Evolutionary conservation across 202 grass and related monocot species (phyloP).

Genomic region (Sporobolus alterniflorus): DNA sequence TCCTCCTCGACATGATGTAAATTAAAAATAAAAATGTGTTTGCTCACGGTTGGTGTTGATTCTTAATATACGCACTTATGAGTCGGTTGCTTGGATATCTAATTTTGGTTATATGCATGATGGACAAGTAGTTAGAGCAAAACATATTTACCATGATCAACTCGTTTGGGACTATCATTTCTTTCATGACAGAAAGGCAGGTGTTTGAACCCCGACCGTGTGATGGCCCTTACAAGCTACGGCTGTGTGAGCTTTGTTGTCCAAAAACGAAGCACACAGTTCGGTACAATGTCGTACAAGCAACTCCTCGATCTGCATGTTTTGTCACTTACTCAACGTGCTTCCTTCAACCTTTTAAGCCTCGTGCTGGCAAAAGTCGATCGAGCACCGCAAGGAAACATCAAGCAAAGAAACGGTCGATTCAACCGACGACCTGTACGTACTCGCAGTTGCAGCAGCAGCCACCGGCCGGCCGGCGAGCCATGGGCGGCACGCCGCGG

Average conservation of each 20-base stretch:
- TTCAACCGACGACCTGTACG: too few relatives aligned
- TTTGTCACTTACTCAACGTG: conserved; percentile 19
- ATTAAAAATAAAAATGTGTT: too few relatives aligned
- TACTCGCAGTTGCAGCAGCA: neutral
- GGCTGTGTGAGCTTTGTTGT: neutral
- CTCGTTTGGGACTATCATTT: neutral
- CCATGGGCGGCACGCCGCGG: conserved; percentile 47
- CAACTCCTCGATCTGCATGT: conserved; percentile 32
- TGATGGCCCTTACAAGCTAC: neutral
- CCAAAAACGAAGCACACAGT: neutral
- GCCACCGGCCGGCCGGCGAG: neutral
- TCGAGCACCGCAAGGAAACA: conserved; percentile 31
- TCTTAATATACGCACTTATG: too few relatives aligned
- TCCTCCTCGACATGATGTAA: too few relatives aligned
- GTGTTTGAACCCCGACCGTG: neutral
- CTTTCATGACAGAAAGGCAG: neutral
- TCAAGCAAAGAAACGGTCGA: neutral
- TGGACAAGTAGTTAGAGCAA: too few relatives aligned
- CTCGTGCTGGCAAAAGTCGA: conserved; percentile 13
- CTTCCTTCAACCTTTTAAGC: conserved; percentile 32
- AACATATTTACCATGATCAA: too few relatives aligned
- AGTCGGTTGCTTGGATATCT: too few relatives aligned
- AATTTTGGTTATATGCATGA: too few relatives aligned
- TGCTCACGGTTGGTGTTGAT: too few relatives aligned
- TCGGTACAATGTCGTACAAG: conserved; percentile 22